phyloP scores from a whole-genome alignment of 2,329 filamentous ascomycete genomes.

The Aspergillus jensenii region DNA sequence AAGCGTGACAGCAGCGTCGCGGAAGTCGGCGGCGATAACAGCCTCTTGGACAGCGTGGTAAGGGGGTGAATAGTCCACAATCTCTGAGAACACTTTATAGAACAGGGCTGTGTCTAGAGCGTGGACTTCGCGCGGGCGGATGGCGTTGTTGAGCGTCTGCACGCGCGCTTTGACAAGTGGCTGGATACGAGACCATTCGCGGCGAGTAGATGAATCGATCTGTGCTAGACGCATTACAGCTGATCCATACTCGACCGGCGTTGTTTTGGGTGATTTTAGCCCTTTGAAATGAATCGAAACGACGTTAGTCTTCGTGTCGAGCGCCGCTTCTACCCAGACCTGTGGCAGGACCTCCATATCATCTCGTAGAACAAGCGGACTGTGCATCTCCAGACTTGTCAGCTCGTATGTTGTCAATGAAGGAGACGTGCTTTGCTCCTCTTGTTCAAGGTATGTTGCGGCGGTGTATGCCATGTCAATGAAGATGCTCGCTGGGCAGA shows the following conservation, averaged over 20 bases:
- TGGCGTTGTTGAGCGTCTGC: not conserved
- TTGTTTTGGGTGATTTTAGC: not conserved
- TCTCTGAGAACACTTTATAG: constrained; percentile 28
- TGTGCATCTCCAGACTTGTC: not conserved
- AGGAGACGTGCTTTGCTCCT: not conserved
- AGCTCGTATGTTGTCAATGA: not conserved
- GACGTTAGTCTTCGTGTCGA: not conserved
- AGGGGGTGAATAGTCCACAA: constrained; percentile 26
- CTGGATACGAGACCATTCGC: constrained; percentile 1
- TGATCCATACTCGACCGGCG: not conserved
- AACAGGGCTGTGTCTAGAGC: constrained; percentile 17
- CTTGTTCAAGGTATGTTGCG: constrained; percentile 53
- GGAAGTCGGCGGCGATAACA: constrained; percentile 19
- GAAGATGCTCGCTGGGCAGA: constrained; percentile 64
- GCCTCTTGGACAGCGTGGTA: constrained; percentile 30
- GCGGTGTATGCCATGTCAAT: constrained; percentile 66
- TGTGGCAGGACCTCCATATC: not conserved
- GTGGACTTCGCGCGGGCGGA: constrained; percentile 9
- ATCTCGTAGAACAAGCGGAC: not conserved
- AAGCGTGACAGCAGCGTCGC: constrained; percentile 25
- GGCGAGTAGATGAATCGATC: not conserved
- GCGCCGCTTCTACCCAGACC: not conserved
- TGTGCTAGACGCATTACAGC: not conserved
- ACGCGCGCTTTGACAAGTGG: constrained; percentile 1
- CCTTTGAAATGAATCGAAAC: not conserved